phyloP scores from a whole-genome alignment of 331 rosid species.

The Saraca asoca region DNA sequence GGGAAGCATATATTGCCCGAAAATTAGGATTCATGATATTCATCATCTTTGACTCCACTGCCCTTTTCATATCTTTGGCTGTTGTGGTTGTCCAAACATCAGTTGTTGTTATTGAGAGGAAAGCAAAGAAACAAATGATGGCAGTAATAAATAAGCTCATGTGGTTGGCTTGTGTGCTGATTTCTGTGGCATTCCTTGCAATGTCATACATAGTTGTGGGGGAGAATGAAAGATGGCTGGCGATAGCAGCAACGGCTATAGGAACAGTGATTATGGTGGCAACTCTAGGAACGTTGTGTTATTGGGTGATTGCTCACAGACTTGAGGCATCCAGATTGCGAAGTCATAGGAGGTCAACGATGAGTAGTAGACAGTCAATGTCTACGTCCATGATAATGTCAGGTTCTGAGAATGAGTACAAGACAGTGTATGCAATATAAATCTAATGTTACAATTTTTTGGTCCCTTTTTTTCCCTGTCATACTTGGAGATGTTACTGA shows the following conservation, averaged over 20 bases:
- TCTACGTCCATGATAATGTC: conserved; percentile 54
- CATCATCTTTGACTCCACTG: conserved; percentile 66
- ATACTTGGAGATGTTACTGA: too few relatives aligned
- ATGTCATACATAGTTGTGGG: conserved; percentile 75
- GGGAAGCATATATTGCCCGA: conserved; percentile 63
- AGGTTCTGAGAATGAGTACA: conserved; percentile 59
- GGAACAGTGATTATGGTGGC: conserved; percentile 77
- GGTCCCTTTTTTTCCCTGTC: too few relatives aligned
- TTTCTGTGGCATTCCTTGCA: conserved; percentile 77
- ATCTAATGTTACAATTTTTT: conserved; percentile 1
- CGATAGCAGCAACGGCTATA: conserved; percentile 60
- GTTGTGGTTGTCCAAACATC: conserved; percentile 89
- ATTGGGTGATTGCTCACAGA: conserved; percentile 66
- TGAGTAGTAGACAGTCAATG: conserved; percentile 55
- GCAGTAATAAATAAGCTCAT: conserved; percentile 75
- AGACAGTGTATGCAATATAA: conserved; percentile 72
- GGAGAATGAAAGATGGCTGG: conserved; percentile 56
- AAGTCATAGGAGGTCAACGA: conserved; percentile 54
- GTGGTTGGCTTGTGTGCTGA: conserved; percentile 80
- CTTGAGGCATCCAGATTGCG: conserved; percentile 57
- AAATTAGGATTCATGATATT: conserved; percentile 48
- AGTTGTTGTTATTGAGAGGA: conserved; percentile 66
- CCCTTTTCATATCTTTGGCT: conserved; percentile 80
- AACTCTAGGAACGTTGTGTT: conserved; percentile 77
- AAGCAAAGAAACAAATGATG: conserved; percentile 64